Evolutionary conservation across 345 rosid species (phyloP), one percentile per base, ranked within the genome.

Genomic region (Arabidopsis suecica): DNA sequence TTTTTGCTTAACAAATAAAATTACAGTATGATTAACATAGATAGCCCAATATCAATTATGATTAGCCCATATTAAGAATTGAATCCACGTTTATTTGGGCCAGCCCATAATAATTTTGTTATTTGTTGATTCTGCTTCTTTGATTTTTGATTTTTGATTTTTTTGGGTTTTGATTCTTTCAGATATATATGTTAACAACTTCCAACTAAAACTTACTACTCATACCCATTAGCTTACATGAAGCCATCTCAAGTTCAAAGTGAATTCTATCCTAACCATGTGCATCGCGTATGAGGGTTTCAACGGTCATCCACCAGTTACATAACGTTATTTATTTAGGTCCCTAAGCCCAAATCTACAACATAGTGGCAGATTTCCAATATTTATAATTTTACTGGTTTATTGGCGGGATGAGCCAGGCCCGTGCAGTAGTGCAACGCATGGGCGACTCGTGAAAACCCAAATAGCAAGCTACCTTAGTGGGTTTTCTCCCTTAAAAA

Each of bases 351-450:
- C 18, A 16, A 16, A 16, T 16, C 18, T 16, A 16, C 18, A 16
- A 16, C 18, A 16, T 16, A 16, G 18, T 16, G 18, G 4, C 32
- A 16, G 18, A 16, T 16, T 16, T 16, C 18, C 18, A 1, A 28
- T 28, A 28, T 3, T 28, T 3, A 28, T 28, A 28, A 3, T 28
- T 28, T 28, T 0, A 28, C 32, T 28, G 5, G 18, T 16, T 28
- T 28, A 2, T 7, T 61, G 22, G 37, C 9, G 37, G 67, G 67
- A 13, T 62, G 53, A 42, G 53, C 53, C 68, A 25, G 22, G 68
- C 53, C 53, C 53, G 7, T 62, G 68, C 67, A 13, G 2, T 42
- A 62, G 51, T 62, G 67, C 68, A 62, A 62, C 53, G 14, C 38
- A 62, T 14, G 12, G 68, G 38, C 53, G 14, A 62, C 53, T 62